Evolutionary conservation across 2,329 filamentous ascomycete species (phyloP).

Genomic region (Botrytis tulipae): DNA sequence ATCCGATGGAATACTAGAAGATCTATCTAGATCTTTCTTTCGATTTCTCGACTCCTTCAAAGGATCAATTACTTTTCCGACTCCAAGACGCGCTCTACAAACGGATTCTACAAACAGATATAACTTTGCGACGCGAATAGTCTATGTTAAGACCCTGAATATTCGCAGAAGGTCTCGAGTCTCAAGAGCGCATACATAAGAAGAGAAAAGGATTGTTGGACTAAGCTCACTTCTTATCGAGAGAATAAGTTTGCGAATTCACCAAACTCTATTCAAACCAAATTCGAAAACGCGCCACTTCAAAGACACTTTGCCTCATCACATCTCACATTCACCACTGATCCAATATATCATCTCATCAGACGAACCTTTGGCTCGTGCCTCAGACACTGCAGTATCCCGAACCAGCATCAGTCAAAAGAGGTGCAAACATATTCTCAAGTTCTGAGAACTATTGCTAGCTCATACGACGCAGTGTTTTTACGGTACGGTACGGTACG

Average conservation of each 20-base stretch:
- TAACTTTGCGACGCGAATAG: not conserved
- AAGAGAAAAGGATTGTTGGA: not conserved
- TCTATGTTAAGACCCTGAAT: not conserved
- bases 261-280: not conserved
- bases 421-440: slow-evolving; percentile 1
- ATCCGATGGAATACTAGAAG: not conserved
- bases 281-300: slow-evolving; percentile 11
- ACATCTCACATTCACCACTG: slow-evolving; percentile 14
- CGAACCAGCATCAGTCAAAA: slow-evolving; percentile 25
- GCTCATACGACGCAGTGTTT: not conserved
- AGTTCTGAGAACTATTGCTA: not conserved
- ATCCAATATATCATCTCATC: slow-evolving; percentile 28
- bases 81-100: not conserved
- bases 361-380: slow-evolving; percentile 39
- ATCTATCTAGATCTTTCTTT: not conserved
- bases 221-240: not conserved
- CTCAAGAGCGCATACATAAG: not conserved
- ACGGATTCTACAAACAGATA: not conserved
- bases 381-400: slow-evolving; percentile 33
- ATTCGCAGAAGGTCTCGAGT: not conserved
- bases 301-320: slow-evolving; percentile 4
- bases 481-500: not conserved
- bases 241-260: not conserved
- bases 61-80: not conserved
- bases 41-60: not conserved